Base-by-base conservation (phyloP, 768 basidiomycete species). In the Holtermannia corniformis region DNA sequence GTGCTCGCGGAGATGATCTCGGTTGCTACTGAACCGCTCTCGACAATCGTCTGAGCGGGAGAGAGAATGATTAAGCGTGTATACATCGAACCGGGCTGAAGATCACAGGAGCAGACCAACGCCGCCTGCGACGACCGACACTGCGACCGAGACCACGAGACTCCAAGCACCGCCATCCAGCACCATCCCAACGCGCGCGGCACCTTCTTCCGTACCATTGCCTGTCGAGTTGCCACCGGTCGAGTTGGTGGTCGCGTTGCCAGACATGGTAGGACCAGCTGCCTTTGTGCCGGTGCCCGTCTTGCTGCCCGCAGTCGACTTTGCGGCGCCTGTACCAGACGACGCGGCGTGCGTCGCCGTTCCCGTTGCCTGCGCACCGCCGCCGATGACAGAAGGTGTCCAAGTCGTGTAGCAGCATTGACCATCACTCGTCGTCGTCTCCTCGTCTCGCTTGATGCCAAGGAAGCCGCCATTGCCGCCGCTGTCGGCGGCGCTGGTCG, bases 341-440 rank as follows among this genome's bases (percentile, higher is more conserved):
- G 14, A 47, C 16, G 16, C n/a, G 4, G 24, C 20, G 11, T 14
- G 19, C 14, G 20, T 20, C 19, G 20, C 45, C 14, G 21, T 47
- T 10, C 25, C 13, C 19, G 47, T 32, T 4, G 47, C 23, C 14
- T 7, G 4, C 13, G 13, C 27, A 23, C 10, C 11, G 22, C 54
- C 61, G 24, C 59, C 56, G 19, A 64, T 48, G 25, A 66, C 43
- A 10, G 53, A 54, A 5, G 64, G 65, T 25, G 62, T 63, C 59
- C 60, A 68, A 27, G 63, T 68, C 2, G 67, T 68, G 26, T 48
- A 63, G 49, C 67, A 68, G 37, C 67, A 68, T 53, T 65, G 63
- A 26, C 58, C 64, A 28, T 55, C 43, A 41, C 51, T 60, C 21
- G 57, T 64, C 5, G 47, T 56, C 1, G 60, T 67, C 41, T 32